phyloP scores from a whole-genome alignment of 169 alveolate genomes.

The Condylostoma magnum region DNA sequence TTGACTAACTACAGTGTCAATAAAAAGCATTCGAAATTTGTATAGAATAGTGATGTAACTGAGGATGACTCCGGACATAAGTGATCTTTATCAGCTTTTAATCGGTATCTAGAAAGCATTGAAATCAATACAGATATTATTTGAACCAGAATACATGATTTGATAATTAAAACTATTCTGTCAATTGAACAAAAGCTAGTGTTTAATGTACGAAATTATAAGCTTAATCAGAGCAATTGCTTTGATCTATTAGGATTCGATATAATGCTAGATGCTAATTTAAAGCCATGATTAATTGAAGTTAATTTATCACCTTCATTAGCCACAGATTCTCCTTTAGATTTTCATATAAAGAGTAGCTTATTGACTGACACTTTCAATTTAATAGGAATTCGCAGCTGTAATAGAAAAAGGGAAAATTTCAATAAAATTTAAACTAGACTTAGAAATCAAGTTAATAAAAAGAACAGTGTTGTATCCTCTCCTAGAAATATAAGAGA shows the following conservation, averaged over 20 bases:
- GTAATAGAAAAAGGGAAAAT: slow-evolving; percentile 24
- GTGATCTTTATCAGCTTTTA: slow-evolving; percentile 60
- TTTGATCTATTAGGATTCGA: slow-evolving; percentile 78
- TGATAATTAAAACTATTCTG: slow-evolving; percentile 72
- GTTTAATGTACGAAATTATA: slow-evolving; percentile 12
- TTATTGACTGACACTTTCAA: slow-evolving; percentile 64
- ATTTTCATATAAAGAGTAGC: slow-evolving; percentile 55
- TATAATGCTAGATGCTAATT: slow-evolving; percentile 56
- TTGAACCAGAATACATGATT: slow-evolving; percentile 70
- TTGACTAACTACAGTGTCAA: slow-evolving; percentile 76
- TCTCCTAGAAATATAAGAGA: neutral
- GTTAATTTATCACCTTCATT: slow-evolving; percentile 73
- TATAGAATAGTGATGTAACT: slow-evolving; percentile 49
- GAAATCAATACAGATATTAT: slow-evolving; percentile 52
- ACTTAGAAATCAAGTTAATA: neutral
- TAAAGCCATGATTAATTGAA: slow-evolving; percentile 71
- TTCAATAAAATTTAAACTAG: neutral
- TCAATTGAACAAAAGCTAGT: slow-evolving; percentile 50
- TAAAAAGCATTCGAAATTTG: slow-evolving; percentile 63
- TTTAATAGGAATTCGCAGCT: slow-evolving; percentile 58
- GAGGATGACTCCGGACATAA: slow-evolving; percentile 61
- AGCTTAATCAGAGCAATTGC: slow-evolving; percentile 39
- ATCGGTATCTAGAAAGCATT: slow-evolving; percentile 39
- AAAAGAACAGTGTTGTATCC: neutral
- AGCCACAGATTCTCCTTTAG: slow-evolving; percentile 62